Evolutionary conservation across 1,284 basidiomycete species (phyloP).

Genomic region (Ustilago loliicola): DNA sequence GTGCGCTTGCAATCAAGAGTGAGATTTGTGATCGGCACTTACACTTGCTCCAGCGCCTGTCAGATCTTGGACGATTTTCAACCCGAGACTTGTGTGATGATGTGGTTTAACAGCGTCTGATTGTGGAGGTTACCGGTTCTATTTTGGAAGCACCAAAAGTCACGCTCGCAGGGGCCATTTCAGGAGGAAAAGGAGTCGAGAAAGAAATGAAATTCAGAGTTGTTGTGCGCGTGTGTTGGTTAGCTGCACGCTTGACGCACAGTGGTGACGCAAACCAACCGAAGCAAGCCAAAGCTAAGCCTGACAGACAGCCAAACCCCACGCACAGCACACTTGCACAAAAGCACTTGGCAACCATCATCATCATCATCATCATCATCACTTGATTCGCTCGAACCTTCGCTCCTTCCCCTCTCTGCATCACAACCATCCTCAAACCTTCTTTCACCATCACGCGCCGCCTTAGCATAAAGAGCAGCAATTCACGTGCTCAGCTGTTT

Average conservation of each 20-base stretch:
- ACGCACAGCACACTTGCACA: background rate
- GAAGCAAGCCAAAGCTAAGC: background rate
- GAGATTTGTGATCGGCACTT: slow-evolving; percentile 10
- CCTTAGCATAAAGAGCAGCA: too few relatives aligned
- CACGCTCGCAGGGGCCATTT: slow-evolving; percentile 7
- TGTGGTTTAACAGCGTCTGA: background rate
- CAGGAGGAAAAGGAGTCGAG: background rate
- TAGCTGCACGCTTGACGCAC: slow-evolving; percentile 9
- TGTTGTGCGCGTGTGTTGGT: background rate
- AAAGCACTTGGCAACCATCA: background rate
- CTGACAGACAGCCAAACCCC: background rate
- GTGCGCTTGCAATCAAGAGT: background rate
- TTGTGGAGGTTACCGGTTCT: slow-evolving; percentile 8
- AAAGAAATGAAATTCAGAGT: background rate
- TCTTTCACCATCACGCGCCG: too few relatives aligned
- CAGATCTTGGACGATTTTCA: background rate
- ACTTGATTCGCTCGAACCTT: background rate
- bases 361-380: too few relatives aligned
- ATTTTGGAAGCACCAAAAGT: background rate
- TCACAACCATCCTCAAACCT: background rate
- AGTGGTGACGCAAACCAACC: slow-evolving; percentile 8
- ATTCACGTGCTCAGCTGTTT: too few relatives aligned
- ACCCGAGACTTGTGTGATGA: background rate
- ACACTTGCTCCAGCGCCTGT: background rate
- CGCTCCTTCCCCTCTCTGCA: background rate